phyloP scores from a whole-genome alignment of 2,329 filamentous ascomycete species.

The Alternaria infectoria region DNA sequence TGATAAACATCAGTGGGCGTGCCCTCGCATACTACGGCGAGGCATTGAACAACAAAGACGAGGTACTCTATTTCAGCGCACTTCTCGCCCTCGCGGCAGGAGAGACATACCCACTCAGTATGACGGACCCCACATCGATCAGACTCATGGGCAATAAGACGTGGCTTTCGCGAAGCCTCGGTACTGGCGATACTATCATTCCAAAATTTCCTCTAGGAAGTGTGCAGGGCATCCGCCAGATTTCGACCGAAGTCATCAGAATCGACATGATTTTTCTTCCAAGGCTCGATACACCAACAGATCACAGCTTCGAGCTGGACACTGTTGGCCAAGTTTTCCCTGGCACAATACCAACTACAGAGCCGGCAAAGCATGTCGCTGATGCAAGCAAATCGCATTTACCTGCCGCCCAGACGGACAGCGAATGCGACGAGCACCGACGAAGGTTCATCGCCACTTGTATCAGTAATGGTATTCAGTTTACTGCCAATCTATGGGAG shows the following conservation, averaged over 20 bases:
- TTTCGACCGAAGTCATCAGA: slow-evolving; percentile 14
- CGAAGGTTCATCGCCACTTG: slow-evolving; percentile 21
- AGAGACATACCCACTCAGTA: slow-evolving; percentile 18
- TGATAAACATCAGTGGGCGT: slow-evolving; percentile 20
- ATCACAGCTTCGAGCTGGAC: not conserved
- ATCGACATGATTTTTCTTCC: slow-evolving; percentile 17
- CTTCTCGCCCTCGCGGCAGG: slow-evolving; percentile 20
- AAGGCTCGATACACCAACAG: not conserved
- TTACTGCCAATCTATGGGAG: slow-evolving; percentile 18
- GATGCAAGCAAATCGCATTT: not conserved
- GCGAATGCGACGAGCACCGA: slow-evolving; percentile 3
- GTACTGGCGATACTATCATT: not conserved
- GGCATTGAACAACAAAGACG: slow-evolving; percentile 1
- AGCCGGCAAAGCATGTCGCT: not conserved
- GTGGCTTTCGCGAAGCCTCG: slow-evolving; percentile 10
- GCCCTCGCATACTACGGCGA: slow-evolving; percentile 19
- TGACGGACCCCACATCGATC: slow-evolving; percentile 1
- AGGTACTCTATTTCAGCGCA: slow-evolving; percentile 9
- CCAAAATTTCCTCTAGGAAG: slow-evolving; percentile 6
- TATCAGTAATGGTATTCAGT: slow-evolving; percentile 11
- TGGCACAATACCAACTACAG: not conserved
- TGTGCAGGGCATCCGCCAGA: slow-evolving; percentile 9
- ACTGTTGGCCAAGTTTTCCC: not conserved
- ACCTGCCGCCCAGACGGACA: not conserved
- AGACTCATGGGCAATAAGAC: slow-evolving; percentile 1